Evolutionary conservation across 192 early-diverging fungal genomes (phyloP).

Genomic region (Endogone sp.): DNA sequence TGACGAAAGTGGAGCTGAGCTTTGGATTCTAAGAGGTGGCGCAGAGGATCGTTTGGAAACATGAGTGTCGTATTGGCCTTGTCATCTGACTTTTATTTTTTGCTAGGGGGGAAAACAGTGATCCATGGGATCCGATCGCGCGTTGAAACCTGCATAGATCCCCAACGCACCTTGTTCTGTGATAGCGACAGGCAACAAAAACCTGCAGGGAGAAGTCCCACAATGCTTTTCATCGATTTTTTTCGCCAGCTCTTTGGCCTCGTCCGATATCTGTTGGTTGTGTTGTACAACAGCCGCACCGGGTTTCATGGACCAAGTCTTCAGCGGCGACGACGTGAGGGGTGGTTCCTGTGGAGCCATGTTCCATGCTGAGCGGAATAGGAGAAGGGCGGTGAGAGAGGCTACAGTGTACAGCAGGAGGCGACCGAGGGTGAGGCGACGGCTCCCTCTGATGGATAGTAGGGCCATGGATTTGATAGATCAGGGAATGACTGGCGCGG

Average conservation of each 20-base stretch:
- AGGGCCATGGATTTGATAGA: no score
- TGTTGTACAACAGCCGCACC: not conserved
- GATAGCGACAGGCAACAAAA: slow-evolving; percentile 28
- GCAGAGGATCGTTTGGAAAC: not conserved
- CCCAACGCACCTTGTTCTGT: slow-evolving; percentile 31
- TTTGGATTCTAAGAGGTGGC: slow-evolving; percentile 36
- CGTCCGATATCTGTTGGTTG: not conserved
- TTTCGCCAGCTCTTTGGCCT: not conserved
- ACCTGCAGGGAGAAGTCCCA: slow-evolving; percentile 20
- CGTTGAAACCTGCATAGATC: not conserved
- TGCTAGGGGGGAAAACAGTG: not conserved
- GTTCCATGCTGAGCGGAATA: not conserved
- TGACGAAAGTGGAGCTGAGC: slow-evolving; percentile 38
- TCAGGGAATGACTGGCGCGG: no score
- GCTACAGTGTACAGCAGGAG: not conserved
- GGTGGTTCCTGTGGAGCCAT: no score
- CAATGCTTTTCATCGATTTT: slow-evolving; percentile 23
- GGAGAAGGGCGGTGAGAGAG: not conserved
- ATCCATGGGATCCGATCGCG: not conserved
- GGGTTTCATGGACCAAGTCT: no score
- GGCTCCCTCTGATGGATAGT: no score
- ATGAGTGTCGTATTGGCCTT: no score
- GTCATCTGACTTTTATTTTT: no score
- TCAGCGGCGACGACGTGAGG: no score
- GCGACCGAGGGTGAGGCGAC: not conserved